These are phyloP conservation scores for Colletotrichum liaoningense DNA, from an alignment of 2,329 filamentous ascomycete species.

Conservation along the genomic window DNA sequence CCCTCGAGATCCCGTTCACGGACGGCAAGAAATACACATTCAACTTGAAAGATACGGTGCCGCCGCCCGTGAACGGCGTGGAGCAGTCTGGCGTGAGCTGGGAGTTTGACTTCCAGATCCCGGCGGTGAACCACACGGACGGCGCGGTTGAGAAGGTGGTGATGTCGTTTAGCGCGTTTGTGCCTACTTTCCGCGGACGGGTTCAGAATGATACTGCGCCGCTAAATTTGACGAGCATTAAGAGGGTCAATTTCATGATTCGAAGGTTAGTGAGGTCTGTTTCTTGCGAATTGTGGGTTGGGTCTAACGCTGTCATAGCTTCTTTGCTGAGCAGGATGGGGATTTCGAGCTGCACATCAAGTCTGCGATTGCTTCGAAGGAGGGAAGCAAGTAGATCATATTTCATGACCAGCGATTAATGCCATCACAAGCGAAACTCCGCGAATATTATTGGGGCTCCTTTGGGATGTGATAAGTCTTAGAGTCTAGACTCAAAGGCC, in stretches of 20 bases:
- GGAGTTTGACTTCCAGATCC: constrained; percentile 73
- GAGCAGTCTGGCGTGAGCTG: constrained; percentile 79
- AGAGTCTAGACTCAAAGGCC: background rate
- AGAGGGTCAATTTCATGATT: constrained; percentile 81
- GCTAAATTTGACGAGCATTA: constrained; percentile 70
- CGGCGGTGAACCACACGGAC: constrained; percentile 38
- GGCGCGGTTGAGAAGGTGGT: constrained; percentile 54
- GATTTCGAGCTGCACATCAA: constrained; percentile 57
- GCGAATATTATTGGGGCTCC: fast-evolving
- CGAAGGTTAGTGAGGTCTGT: constrained; percentile 70
- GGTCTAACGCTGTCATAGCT: constrained; percentile 58
- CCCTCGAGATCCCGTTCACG: constrained; percentile 60
- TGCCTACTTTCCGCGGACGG: constrained; percentile 78
- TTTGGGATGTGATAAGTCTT: fast-evolving
- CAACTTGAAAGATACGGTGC: constrained; percentile 77
- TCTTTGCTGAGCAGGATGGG: constrained; percentile 80
- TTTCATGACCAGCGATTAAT: background rate
- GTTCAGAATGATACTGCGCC: constrained; percentile 68
- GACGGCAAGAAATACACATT: constrained; percentile 80
- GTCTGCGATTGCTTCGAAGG: constrained; percentile 18
- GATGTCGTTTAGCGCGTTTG: constrained; percentile 73
- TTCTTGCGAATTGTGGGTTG: fast-evolving
- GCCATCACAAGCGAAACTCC: background rate
- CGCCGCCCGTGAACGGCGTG: constrained; percentile 69
- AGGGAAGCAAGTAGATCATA: background rate